A percentile compares a stretch with the other conserved stretches of the same genome.
Evolutionary conservation across 441 rosid species (phyloP).

Genomic region (Flueggea neowawraea): DNA sequence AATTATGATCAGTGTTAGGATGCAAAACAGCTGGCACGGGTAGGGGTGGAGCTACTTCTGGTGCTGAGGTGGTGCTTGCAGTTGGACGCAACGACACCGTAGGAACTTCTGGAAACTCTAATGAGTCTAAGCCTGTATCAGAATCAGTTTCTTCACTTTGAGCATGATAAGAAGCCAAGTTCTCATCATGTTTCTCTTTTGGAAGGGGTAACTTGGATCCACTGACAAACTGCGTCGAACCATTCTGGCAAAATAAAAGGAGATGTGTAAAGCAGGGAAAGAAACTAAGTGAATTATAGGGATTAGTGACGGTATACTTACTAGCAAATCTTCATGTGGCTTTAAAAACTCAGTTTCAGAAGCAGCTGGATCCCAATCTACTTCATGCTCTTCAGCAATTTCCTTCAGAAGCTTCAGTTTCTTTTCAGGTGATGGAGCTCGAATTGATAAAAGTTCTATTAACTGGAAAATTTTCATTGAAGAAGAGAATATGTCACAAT

Average conservation of each 20-base stretch:
- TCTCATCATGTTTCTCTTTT: conserved; percentile 62
- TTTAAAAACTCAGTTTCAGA: conserved; percentile 82
- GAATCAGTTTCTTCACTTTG: conserved; percentile 46
- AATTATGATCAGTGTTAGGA: conserved; percentile 29
- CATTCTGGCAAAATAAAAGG: conserved; percentile 49
- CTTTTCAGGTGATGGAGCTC: conserved; percentile 73
- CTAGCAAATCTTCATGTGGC: conserved; percentile 88
- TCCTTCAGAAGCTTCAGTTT: conserved; percentile 90
- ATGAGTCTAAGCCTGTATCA: conserved; percentile 46
- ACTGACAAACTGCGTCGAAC: conserved; percentile 69
- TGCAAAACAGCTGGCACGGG: conserved; percentile 11
- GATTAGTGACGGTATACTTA: conserved; percentile 26
- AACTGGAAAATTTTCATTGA: conserved; percentile 44
- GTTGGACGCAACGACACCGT: conserved; percentile 40
- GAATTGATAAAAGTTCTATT: conserved; percentile 79
- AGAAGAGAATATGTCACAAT: neutral
- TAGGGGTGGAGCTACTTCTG: conserved; percentile 22
- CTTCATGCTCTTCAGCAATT: conserved; percentile 92
- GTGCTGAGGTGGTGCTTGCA: conserved; percentile 31
- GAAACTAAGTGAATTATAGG: conserved; percentile 6
- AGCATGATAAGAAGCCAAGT: conserved; percentile 25
- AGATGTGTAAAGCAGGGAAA: conserved; percentile 17
- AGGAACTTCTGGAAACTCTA: conserved; percentile 89
- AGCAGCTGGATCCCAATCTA: conserved; percentile 95
- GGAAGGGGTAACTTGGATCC: conserved; percentile 81